phyloP scores from a whole-genome alignment of 192 early-diverging fungal species.

The Backusella tarrabulga region DNA sequence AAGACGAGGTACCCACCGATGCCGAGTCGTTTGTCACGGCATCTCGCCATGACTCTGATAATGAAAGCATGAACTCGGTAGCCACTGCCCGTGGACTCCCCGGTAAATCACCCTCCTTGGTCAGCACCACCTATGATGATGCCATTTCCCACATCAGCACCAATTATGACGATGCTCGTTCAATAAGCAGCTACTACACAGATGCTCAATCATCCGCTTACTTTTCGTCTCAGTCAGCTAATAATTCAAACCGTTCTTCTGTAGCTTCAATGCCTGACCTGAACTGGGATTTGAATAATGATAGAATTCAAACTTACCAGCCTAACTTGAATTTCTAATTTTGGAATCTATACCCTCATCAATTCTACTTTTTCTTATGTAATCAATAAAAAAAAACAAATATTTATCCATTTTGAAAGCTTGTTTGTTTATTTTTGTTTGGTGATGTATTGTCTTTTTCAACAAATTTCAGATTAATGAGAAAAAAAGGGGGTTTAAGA shows the following conservation, averaged over 20 bases:
- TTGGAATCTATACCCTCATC: not conserved
- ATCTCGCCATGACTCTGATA: not conserved
- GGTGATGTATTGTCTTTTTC: no score
- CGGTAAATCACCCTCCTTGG: not conserved
- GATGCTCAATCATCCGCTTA: constrained; percentile 1
- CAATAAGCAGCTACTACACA: not conserved
- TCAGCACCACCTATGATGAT: not conserved
- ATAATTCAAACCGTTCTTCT: not conserved
- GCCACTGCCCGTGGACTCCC: not conserved
- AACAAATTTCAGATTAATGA: no score
- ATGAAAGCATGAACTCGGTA: not conserved
- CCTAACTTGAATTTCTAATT: not conserved
- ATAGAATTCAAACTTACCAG: not conserved
- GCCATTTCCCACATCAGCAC: not conserved
- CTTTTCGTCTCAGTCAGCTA: not conserved
- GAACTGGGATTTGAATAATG: not conserved
- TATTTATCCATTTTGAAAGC: no score
- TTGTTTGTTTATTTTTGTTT: no score
- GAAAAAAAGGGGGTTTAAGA: no score
- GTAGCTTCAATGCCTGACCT: constrained; percentile 3
- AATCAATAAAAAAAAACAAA: not conserved
- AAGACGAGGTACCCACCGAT: not conserved
- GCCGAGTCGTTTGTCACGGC: constrained; percentile 12
- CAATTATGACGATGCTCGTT: not conserved
- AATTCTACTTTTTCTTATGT: not conserved